These are phyloP conservation scores for Erysimum cheiranthoides DNA, from an alignment of 345 rosid species.

Conservation along the genomic window DNA sequence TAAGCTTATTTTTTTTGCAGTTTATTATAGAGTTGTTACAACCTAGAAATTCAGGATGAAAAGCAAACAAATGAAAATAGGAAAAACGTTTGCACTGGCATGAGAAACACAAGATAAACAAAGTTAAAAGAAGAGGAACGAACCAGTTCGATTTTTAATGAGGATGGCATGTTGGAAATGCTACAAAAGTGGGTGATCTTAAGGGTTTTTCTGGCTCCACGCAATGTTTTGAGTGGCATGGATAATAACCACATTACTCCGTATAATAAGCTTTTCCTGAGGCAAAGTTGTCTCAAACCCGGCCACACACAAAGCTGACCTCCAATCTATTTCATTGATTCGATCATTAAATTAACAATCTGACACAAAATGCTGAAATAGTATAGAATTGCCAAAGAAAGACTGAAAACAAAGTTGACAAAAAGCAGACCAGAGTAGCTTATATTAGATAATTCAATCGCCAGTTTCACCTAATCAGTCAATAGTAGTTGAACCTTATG, in stretches of 20 bases:
- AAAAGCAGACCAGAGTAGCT: background rate
- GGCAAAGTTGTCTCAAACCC: constrained; percentile 76
- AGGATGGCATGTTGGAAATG: constrained; percentile 67
- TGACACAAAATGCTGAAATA: background rate
- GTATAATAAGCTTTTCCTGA: constrained; percentile 84
- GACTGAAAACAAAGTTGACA: constrained; percentile 21
- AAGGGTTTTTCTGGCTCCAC: constrained; percentile 89
- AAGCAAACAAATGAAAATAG: background rate
- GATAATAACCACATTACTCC: constrained; percentile 78
- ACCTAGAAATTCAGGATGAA: background rate
- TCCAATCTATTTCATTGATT: constrained; percentile 58
- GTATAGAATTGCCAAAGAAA: background rate
- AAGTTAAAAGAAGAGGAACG: constrained; percentile 23
- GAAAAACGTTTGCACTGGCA: background rate
- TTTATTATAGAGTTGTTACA: background rate
- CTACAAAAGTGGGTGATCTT: constrained; percentile 91
- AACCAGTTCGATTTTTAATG: constrained; percentile 94
- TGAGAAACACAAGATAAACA: constrained; percentile 5
- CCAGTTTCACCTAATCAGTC: constrained; percentile 17
- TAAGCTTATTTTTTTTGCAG: background rate
- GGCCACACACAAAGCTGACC: constrained; percentile 84
- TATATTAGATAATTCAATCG: background rate
- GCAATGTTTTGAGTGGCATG: constrained; percentile 86
- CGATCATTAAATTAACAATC: constrained; percentile 24
- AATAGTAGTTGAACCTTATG: background rate